Evolutionary conservation across 495 filamentous ascomycete genomes (phyloP).

Genomic region (Astrocystis sublimbata): DNA sequence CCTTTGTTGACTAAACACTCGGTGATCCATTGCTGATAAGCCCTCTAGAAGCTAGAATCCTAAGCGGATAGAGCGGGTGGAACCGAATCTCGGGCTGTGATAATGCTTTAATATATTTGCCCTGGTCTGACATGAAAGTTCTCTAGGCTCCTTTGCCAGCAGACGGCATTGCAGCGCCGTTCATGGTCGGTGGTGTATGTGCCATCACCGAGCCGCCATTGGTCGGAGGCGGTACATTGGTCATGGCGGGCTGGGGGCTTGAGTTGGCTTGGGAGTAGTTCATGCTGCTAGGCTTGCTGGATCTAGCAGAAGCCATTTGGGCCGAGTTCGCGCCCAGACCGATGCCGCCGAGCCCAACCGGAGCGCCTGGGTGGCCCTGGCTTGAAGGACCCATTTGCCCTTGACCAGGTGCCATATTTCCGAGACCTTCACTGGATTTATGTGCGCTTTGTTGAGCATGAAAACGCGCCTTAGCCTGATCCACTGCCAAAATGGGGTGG

Average conservation of each 20-base stretch:
- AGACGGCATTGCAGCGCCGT: slow-evolving; percentile 20
- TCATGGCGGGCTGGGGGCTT: slow-evolving; percentile 22
- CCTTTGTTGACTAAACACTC: not conserved
- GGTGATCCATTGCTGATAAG: not conserved
- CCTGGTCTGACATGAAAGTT: slow-evolving; percentile 16
- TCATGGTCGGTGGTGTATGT: slow-evolving; percentile 14
- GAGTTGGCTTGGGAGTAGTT: slow-evolving; percentile 22
- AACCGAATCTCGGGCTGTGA: slow-evolving; percentile 9
- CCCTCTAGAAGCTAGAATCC: not conserved
- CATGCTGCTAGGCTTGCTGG: slow-evolving; percentile 18
- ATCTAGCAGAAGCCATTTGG: slow-evolving; percentile 25
- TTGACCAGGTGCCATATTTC: slow-evolving; percentile 29
- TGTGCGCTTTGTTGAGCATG: slow-evolving; percentile 41
- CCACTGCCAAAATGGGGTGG: slow-evolving; percentile 37
- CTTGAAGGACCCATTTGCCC: slow-evolving; percentile 6
- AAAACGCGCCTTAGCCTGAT: slow-evolving; percentile 48
- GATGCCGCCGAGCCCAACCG: slow-evolving; percentile 34
- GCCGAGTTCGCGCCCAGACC: slow-evolving; percentile 30
- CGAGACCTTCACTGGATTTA: slow-evolving; percentile 26
- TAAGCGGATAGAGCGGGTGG: slow-evolving; percentile 16
- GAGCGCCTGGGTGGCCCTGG: slow-evolving; percentile 30
- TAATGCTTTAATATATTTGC: slow-evolving; percentile 1
- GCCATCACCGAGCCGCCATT: slow-evolving; percentile 25
- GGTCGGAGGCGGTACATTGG: slow-evolving; percentile 4
- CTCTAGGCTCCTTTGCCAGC: slow-evolving; percentile 28